Percentiles rank a stretch among this genome's conserved stretches.
These are phyloP conservation scores for Fusarium aywerte DNA, from an alignment of 2,329 filamentous ascomycete genomes.

Conservation along the genomic window DNA sequence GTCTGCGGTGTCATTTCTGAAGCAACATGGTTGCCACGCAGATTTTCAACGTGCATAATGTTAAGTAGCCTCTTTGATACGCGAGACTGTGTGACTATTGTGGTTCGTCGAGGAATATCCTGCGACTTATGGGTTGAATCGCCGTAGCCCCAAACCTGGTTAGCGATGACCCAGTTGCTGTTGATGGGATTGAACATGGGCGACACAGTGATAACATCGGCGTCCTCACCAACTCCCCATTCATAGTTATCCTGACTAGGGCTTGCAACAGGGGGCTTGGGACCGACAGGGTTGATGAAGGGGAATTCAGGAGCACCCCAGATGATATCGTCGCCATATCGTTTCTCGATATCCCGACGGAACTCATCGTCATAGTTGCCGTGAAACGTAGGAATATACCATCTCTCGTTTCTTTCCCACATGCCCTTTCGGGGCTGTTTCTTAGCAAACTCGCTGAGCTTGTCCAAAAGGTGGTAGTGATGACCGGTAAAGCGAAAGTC, in stretches of 20 bases:
- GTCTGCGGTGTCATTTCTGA: conserved; percentile 84
- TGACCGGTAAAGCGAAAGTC: conserved; percentile 83
- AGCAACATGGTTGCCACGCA: conserved; percentile 78
- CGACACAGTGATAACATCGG: conserved; percentile 77
- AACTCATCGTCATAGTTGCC: conserved; percentile 75
- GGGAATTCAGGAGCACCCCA: conserved; percentile 74
- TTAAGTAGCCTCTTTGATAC: conserved; percentile 77
- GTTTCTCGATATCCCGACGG: conserved; percentile 68
- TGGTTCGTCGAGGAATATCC: conserved; percentile 75
- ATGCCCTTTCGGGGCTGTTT: conserved; percentile 76
- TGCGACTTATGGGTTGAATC: conserved; percentile 60
- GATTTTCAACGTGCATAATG: conserved; percentile 81
- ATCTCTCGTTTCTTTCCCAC: conserved; percentile 79
- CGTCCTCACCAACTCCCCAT: conserved; percentile 81
- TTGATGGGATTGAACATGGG: conserved; percentile 81
- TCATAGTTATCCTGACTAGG: conserved; percentile 73
- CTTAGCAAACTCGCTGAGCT: conserved; percentile 70
- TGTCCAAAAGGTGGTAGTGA: conserved; percentile 81
- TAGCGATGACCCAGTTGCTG: conserved; percentile 77
- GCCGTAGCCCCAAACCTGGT: conserved; percentile 75
- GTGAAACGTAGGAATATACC: conserved; percentile 76
- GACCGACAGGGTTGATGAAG: conserved; percentile 70
- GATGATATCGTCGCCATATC: conserved; percentile 64
- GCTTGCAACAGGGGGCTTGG: conserved; percentile 68
- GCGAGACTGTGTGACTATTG: conserved; percentile 82